These are phyloP conservation scores for Phytophthora idaei DNA, from an alignment of 352 stramenopile genomes.

Conservation along the genomic window DNA sequence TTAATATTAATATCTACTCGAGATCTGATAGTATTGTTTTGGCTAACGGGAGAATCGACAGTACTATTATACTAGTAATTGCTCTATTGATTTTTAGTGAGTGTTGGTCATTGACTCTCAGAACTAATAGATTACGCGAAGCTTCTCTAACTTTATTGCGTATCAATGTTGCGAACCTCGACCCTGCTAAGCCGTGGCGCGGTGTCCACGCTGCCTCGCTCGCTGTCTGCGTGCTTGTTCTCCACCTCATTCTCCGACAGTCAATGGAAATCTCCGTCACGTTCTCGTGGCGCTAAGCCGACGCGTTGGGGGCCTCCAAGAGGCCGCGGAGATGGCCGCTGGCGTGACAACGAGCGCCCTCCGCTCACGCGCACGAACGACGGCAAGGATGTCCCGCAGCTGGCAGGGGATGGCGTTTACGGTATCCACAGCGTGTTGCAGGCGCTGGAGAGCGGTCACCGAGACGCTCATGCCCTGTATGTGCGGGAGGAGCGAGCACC, in stretches of 20 bases:
- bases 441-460: constrained; percentile 64
- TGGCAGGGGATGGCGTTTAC: constrained; percentile 65
- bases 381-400: constrained; percentile 52
- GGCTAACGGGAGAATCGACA: no score
- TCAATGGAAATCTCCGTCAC: constrained; percentile 17
- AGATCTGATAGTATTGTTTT: no score
- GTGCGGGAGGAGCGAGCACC: constrained; percentile 42
- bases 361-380: constrained; percentile 35
- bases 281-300: constrained; percentile 8
- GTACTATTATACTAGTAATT: no score
- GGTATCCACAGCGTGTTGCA: constrained; percentile 77
- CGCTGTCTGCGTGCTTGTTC: constrained; percentile 13
- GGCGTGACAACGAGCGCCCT: constrained; percentile 19
- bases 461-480: constrained; percentile 54
- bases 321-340: constrained; percentile 2
- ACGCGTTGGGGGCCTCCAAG: constrained; percentile 6
- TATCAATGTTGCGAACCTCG: constrained; percentile 5
- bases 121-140: neutral
- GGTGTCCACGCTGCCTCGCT: constrained; percentile 1
- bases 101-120: constrained; percentile 6
- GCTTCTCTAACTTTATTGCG: neutral
- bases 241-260: constrained; percentile 9
- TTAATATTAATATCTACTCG: no score
- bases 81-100: neutral
- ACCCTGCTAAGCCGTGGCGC: neutral